phyloP scores from a whole-genome alignment of 768 basidiomycete genomes.

The Clavaria fumosa region DNA sequence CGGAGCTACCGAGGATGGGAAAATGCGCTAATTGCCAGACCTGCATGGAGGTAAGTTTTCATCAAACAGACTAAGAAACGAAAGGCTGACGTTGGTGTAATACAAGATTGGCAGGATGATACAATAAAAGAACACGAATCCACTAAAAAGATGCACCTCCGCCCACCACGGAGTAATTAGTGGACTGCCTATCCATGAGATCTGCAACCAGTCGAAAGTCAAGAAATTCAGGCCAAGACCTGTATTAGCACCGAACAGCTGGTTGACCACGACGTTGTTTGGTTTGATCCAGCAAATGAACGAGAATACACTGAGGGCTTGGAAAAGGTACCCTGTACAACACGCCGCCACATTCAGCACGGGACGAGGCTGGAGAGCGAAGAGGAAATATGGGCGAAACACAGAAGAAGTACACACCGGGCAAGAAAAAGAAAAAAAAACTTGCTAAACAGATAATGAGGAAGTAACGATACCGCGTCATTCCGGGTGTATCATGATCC shows the following conservation, averaged over 20 bases:
- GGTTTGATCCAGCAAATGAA: conserved; percentile 89
- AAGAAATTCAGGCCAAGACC: conserved; percentile 83
- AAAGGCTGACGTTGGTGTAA: conserved; percentile 63
- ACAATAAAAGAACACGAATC: conserved; percentile 90
- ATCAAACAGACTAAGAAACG: no score
- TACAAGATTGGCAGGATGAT: conserved; percentile 82
- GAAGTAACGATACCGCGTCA: conserved; percentile 75
- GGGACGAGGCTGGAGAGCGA: conserved; percentile 30
- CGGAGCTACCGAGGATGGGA: conserved; percentile 64
- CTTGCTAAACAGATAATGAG: conserved; percentile 42
- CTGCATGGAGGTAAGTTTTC: conserved; percentile 25
- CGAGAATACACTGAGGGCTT: conserved; percentile 74
- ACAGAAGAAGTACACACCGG: conserved; percentile 36
- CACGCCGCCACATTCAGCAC: no score
- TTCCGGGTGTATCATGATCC: conserved; percentile 40
- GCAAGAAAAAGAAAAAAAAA: conserved; percentile 83
- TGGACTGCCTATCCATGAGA: conserved; percentile 37
- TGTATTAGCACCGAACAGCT: conserved; percentile 71
- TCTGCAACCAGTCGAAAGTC: conserved; percentile 87
- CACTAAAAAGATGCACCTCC: conserved; percentile 72
- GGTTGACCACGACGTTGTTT: conserved; percentile 70
- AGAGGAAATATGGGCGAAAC: conserved; percentile 4
- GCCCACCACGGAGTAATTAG: conserved; percentile 88
- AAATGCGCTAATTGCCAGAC: conserved; percentile 77
- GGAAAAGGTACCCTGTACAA: conserved; percentile 81